These are phyloP conservation scores for Begonia fuchsioides DNA, from an alignment of 306 rosid species.

Conservation along the genomic window DNA sequence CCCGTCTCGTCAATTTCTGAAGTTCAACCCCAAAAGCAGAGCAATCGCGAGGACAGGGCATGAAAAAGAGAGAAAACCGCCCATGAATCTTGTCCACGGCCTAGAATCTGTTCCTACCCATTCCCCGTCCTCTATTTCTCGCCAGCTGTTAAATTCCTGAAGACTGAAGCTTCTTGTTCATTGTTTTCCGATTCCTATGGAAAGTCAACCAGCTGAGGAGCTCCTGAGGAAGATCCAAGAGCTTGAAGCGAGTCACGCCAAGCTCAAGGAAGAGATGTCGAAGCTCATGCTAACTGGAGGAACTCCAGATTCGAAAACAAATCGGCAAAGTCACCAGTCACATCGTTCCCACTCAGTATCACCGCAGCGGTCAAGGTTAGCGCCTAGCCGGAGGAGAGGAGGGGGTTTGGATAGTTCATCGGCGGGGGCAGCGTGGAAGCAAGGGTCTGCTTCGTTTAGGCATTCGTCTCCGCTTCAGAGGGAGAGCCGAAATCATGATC, in stretches of 20 bases:
- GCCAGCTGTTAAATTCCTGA: conserved; percentile 1
- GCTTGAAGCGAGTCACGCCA: conserved; percentile 78
- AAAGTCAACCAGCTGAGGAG: conserved; percentile 54
- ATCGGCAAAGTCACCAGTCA: conserved; percentile 19
- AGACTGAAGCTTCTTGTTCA: conserved; percentile 3
- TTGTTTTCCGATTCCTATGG: conserved; percentile 26
- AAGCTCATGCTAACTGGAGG: conserved; percentile 36
- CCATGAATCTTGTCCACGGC: conserved; percentile 9
- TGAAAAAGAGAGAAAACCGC: conserved; percentile 1
- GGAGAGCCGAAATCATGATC: conserved; percentile 53
- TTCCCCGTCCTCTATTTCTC: too few species aligned
- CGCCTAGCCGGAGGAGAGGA: conserved; percentile 18
- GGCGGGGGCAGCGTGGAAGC: conserved; percentile 29
- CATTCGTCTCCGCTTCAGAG: conserved; percentile 85
- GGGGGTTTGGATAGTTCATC: conserved; percentile 17
- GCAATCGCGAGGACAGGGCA: conserved; percentile 7
- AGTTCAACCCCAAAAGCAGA: conserved; percentile 1
- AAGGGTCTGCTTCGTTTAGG: conserved; percentile 47
- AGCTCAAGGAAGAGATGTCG: conserved; percentile 69
- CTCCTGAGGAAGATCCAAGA: conserved; percentile 71
- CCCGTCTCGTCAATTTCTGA: conserved; percentile 16
- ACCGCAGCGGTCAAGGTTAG: conserved; percentile 72
- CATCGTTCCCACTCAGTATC: conserved; percentile 88
- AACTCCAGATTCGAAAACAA: conserved; percentile 10
- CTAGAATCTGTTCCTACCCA: too few species aligned